phyloP scores from a whole-genome alignment of 768 basidiomycete genomes.

The Tulasnella sp. region DNA sequence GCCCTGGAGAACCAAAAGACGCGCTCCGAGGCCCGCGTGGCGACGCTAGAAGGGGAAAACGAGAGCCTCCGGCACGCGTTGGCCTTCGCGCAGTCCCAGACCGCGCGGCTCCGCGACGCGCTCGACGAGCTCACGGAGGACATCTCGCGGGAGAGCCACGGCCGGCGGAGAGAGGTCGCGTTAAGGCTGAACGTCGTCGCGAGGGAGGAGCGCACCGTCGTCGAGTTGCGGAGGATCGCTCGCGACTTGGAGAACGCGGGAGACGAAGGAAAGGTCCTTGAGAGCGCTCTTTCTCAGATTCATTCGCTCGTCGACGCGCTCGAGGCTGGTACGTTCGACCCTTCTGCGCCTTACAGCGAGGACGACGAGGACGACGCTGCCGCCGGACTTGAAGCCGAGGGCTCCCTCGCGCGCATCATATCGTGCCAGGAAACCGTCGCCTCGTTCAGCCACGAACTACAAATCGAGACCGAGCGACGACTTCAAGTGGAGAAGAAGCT shows the following conservation, averaged over 20 bases:
- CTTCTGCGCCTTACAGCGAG: neutral
- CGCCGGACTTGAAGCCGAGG: slow-evolving; percentile 20
- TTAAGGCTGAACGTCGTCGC: slow-evolving; percentile 49
- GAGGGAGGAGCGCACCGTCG: slow-evolving; percentile 50
- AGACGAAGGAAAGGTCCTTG: neutral
- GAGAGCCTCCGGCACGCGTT: slow-evolving; percentile 35
- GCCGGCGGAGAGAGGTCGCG: slow-evolving; percentile 57
- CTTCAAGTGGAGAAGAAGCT: slow-evolving; percentile 31
- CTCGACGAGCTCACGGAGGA: slow-evolving; percentile 64
- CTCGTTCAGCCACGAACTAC: slow-evolving; percentile 45
- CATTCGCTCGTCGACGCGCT: neutral
- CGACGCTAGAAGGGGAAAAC: slow-evolving; percentile 44
- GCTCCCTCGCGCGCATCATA: slow-evolving; percentile 41
- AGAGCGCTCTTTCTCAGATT: neutral
- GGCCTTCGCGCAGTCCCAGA: slow-evolving; percentile 32
- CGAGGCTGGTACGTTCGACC: neutral
- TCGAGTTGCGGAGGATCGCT: slow-evolving; percentile 46
- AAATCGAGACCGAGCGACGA: slow-evolving; percentile 42
- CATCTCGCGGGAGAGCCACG: slow-evolving; percentile 57
- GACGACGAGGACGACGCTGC: neutral
- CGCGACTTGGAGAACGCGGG: slow-evolving; percentile 37
- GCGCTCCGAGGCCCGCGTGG: slow-evolving; percentile 49
- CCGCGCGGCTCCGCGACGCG: slow-evolving; percentile 38
- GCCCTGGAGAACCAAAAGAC: slow-evolving; percentile 46
- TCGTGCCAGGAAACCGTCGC: slow-evolving; percentile 40